These are phyloP conservation scores for Salix viminalis DNA, from an alignment of 345 rosid species.

Conservation along the genomic window DNA sequence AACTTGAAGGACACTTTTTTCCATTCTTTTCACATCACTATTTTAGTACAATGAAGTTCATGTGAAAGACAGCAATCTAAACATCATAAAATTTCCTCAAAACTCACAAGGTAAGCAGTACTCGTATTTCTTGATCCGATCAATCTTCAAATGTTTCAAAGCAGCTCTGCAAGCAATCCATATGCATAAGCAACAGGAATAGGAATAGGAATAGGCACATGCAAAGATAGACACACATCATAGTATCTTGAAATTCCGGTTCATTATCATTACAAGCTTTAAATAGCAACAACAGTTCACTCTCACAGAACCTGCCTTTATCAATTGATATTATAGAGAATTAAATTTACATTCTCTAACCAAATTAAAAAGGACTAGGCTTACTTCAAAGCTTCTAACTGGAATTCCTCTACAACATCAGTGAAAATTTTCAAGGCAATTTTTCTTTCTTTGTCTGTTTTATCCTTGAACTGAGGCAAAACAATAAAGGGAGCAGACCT, in stretches of 20 bases:
- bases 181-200: background rate
- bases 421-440: conserved; percentile 1
- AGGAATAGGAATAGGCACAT: background rate
- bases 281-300: background rate
- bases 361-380: background rate
- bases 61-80: background rate
- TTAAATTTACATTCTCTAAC: background rate
- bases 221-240: background rate
- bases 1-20: background rate
- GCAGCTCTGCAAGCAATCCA: conserved; percentile 63
- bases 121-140: conserved; percentile 78
- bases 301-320: background rate
- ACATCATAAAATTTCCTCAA: conserved; percentile 6
- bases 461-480: background rate
- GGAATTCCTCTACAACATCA: conserved; percentile 1
- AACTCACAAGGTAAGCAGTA: conserved; percentile 96
- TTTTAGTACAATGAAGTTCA: background rate
- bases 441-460: background rate
- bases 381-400: background rate
- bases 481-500: too few species aligned
- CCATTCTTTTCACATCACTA: background rate
- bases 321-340: background rate
- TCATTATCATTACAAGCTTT: background rate
- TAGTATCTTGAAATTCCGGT: background rate
- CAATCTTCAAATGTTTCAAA: conserved; percentile 83